Base-by-base conservation (phyloP, 495 filamentous ascomycete genomes). In the Podospora sp. region DNA sequence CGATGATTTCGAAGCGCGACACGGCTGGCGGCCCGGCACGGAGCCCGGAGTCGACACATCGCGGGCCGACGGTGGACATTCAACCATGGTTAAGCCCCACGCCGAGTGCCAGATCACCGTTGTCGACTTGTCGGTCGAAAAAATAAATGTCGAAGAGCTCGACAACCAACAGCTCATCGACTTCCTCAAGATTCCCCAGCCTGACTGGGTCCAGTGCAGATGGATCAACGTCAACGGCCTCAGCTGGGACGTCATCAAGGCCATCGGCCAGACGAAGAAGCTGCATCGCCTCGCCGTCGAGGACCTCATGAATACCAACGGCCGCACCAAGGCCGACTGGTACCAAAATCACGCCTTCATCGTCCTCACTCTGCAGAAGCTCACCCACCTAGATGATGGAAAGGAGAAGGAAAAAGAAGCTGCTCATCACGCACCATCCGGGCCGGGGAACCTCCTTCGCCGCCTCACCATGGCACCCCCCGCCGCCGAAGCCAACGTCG, bases 221-320 rank as follows among this genome's bases (percentile, higher is more conserved):
- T 61, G 59, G 59, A 61, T 61, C 35, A 61, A 61, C 35, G 33
- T 61, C 59, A 61, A 61, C 59, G 59, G 59, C 35, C 59, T 61
- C 18, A 49, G 33, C 33, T 61, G 59, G 59, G 59, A 49, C 33
- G 59, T 61, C 59, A 61, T 61, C 35, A 61, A 49, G 21, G 59
- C 59, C 35, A 49, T 46, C 29, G 59, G 59, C 18, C 59, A 61
- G 59, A 14, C 35, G 18, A 61, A 61, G 35, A 49, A 61, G 11
- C 59, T 61, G 29, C 59, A 61, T 33, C 59, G 59, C 33, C 35
- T 61, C 7, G 59, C 59, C 20, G 35, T 61, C 20, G 59, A 61
- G 21, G 59, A 61, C 33, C n/a, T 61, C 26, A 61, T 61, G 59
- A 61, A 61, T 33, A 61, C 59, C 29, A 22, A 26, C 29, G 35